Base-by-base conservation (phyloP, 164 flowering plant species). In the Echeveria elegans region DNA sequence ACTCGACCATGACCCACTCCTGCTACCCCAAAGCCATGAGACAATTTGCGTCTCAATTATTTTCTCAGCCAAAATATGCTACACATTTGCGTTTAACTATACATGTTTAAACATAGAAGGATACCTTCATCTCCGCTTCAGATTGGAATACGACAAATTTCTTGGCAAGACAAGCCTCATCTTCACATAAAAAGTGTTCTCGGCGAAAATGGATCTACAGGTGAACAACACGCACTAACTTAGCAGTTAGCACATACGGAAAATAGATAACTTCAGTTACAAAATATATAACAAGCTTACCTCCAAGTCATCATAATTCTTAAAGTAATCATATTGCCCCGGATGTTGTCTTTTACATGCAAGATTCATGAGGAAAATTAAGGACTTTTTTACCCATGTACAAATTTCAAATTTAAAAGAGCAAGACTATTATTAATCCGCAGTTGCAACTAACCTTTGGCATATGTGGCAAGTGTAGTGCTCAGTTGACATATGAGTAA, bases 401-500 rank as follows among this genome's bases (percentile, higher is more conserved):
- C 23, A 7, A 26, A 15, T 2, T 2, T 16, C 14, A 26, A 56
- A 14, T 1, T 26, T 34, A 34, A 37, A 61, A 10, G 24, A 5
- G 26, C 19, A n/a, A 7, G 15, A 2, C 6, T 29, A 9, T 62
- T n/a, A 18, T n/a, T 34, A n/a, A 2, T 34, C 45, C 3, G 18
- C 6, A n/a, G 28, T 15, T 21, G 28, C 28, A 40, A 30, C 31
- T 64, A 77, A 93, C 99, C 97, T 86, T 82, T 88, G 95, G 77
- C 99, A 89, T 65, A 95, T 80, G 76, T 89, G 96, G 68, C 99
- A 95, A 6, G 93, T 89, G 73, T 74, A 95, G 70, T 94, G 99
- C 71, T 91, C 99, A 1, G 87, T 88, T 3, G 92, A 84, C 96
- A 94, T 91, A 69, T 94, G 97, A 5, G 82, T 28, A 69, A 89